Conservation (phyloP, 2,329 filamentous ascomycete species). For the Thielaviopsis musarum region DNA sequence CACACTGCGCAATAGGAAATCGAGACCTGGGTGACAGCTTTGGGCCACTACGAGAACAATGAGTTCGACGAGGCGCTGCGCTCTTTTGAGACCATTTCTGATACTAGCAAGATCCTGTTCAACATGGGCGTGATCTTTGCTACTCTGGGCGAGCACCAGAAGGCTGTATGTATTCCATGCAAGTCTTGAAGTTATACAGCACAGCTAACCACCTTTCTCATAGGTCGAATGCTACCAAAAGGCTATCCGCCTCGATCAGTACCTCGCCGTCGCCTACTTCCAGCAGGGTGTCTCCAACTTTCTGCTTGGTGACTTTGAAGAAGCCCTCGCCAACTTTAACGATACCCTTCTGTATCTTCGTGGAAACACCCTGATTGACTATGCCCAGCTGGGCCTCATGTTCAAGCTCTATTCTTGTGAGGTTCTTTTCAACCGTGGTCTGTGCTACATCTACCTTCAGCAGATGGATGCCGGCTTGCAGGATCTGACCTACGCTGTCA, state of each 20-base stretch:
- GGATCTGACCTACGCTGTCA: slow-evolving; percentile 76
- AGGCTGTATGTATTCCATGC: slow-evolving; percentile 50
- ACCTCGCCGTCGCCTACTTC: slow-evolving; percentile 94
- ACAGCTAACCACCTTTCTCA: slow-evolving; percentile 6
- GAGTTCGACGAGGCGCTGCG: slow-evolving; percentile 82
- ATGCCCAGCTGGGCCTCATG: slow-evolving; percentile 83
- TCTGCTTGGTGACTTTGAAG: slow-evolving; percentile 88
- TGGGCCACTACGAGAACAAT: slow-evolving; percentile 88
- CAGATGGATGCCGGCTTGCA: slow-evolving; percentile 82
- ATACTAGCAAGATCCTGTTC: slow-evolving; percentile 96
- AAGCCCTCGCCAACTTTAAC: slow-evolving; percentile 96
- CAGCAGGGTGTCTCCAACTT: slow-evolving; percentile 98
- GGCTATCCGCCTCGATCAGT: slow-evolving; percentile 79
- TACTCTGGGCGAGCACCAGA: slow-evolving; percentile 86
- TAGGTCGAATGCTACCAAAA: slow-evolving; percentile 91
- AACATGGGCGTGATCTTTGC: slow-evolving; percentile 97
- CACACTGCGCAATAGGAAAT: slow-evolving; percentile 54
- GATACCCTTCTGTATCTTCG: slow-evolving; percentile 87
- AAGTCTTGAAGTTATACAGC: background rate
- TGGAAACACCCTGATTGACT: slow-evolving; percentile 95
- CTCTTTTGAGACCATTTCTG: slow-evolving; percentile 72
- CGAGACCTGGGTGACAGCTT: slow-evolving; percentile 90
- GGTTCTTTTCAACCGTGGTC: slow-evolving; percentile 87
- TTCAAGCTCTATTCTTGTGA: slow-evolving; percentile 98
- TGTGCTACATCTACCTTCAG: slow-evolving; percentile 94